These are phyloP conservation scores for Punctularia strigosozonata DNA, from an alignment of 768 basidiomycete species.

Conservation along the genomic window DNA sequence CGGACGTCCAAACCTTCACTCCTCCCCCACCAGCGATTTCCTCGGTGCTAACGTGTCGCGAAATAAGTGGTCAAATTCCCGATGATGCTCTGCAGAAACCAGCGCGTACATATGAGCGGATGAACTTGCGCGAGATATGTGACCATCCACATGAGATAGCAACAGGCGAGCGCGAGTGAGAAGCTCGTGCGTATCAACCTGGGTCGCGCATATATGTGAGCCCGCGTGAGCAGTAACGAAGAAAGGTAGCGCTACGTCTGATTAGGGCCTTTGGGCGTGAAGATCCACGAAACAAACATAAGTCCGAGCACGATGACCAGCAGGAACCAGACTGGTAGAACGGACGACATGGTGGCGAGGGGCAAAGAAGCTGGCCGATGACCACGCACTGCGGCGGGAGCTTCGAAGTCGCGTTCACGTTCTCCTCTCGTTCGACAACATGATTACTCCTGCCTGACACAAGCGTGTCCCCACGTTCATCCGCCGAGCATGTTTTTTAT, in stretches of 20 bases:
- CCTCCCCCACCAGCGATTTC: not conserved
- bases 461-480: too few species aligned
- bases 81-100: not conserved
- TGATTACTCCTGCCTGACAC: too few species aligned
- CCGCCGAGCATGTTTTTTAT: too few species aligned
- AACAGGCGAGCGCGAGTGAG: conserved; percentile 67
- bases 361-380: too few species aligned
- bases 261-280: conserved; percentile 76
- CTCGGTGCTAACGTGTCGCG: conserved; percentile 3
- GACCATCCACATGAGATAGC: conserved; percentile 95
- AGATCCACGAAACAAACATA: conserved; percentile 52
- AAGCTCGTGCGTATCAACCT: conserved; percentile 78
- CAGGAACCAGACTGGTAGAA: conserved; percentile 57
- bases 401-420: too few species aligned
- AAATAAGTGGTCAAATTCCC: not conserved
- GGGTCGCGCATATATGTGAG: conserved; percentile 3
- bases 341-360: conserved; percentile 42
- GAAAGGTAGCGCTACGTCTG: conserved; percentile 57
- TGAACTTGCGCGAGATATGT: conserved; percentile 95
- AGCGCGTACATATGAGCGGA: conserved; percentile 67
- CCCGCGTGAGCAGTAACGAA: not conserved
- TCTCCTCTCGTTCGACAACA: too few species aligned
- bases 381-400: too few species aligned
- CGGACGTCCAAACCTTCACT: not conserved
- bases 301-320: conserved; percentile 54